Evolutionary conservation across 805 yeast genomes (phyloP), one percentile per base, ranked within the genome.

Genomic region (Ascoidea asiatica): DNA sequence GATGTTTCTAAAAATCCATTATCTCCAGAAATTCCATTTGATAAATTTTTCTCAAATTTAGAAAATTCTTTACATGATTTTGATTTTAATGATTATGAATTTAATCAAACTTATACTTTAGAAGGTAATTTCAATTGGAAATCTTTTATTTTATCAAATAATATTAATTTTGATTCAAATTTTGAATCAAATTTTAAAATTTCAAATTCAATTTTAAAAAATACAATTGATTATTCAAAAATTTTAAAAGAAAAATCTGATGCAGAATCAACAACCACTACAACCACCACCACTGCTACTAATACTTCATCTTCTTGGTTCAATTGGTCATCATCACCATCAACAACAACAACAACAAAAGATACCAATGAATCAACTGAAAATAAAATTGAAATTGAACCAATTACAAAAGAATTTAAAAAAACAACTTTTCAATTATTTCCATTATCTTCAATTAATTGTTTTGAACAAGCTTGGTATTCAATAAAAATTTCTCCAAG

Each of bases 91-190:
- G 81, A 76, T 56, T 76, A 76, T 53, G 80, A 76, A 51, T 76
- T 74, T 60, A 75, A 75, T 59, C 73, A 75, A 79, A 71, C 78
- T n/a, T 76, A 75, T 51, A 80, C 76, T 55, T 64, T 76, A 40
- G 79, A 75, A 50, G 81, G 82, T 43, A 62, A 72, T 52, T 76
- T 76, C 63, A 76, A 76, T 61, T 76, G 82, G 81, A 76, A 76
- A 53, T 75, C 81, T 4, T 64, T 76, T 23, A 6, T 23, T 11
- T 11, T 7, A 7, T 23, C 33, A 23, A 23, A 23, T 11, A 11
- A 23, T 23, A 7, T 23, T 11, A 23, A 6, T 7, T 23, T 23
- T 11, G 11, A 23, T 11, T 11, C 6, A 11, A 7, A 6, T 11
- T 7, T 7, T 11, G 33, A 23, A 7, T 23, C 33, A 23, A 6